A percentile compares a stretch with the other conserved stretches of the same genome.
Conservation (phyloP, 176 grass and related monocot species). For the Tillandsia leiboldiana region DNA sequence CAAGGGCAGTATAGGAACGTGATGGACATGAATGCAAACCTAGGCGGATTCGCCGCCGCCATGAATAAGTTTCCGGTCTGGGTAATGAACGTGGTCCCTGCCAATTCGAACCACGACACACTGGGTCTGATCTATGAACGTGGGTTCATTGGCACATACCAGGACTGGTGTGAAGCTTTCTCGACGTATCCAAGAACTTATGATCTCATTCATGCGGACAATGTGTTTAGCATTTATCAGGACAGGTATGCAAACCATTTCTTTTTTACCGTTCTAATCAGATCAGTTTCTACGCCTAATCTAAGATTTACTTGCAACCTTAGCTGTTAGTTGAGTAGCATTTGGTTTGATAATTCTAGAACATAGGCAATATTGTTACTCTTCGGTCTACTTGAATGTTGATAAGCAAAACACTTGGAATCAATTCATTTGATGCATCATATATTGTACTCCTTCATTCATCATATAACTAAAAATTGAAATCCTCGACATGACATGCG, state of each 20-base stretch:
- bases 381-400: no score
- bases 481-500: no score
- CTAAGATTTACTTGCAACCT: background rate
- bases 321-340: background rate
- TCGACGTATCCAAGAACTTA: constrained; percentile 96
- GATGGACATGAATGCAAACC: constrained; percentile 95
- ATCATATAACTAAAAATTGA: no score
- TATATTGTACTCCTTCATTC: no score
- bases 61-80: constrained; percentile 61
- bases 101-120: constrained; percentile 52
- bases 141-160: constrained; percentile 88
- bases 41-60: constrained; percentile 74
- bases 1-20: constrained; percentile 74
- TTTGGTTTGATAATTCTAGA: no score
- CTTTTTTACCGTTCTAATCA: constrained; percentile 1
- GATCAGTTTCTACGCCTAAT: background rate
- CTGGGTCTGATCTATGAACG: constrained; percentile 75
- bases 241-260: constrained; percentile 49
- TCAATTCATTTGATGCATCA: no score
- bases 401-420: no score
- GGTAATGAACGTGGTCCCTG: constrained; percentile 86
- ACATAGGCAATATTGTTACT: no score
- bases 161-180: constrained; percentile 98
- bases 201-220: constrained; percentile 84
- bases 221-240: constrained; percentile 84